Base-by-base conservation (phyloP, 768 basidiomycete genomes). In the Suillus tomentosus region DNA sequence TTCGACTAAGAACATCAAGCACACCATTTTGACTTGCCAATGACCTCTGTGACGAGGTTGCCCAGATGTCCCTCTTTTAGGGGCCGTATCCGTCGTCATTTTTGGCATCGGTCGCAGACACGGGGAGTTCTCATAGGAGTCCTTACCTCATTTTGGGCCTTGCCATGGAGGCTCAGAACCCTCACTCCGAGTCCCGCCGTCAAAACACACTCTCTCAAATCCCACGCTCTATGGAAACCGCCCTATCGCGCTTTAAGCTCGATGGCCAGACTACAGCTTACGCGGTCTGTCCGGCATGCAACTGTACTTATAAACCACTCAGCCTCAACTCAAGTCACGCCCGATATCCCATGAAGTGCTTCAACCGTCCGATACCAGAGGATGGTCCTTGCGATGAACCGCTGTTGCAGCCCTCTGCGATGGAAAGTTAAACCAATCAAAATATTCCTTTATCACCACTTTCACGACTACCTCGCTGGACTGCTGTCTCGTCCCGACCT, bases 111-210 rank as follows among this genome's bases (percentile, higher is more conserved):
- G 70, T 36, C 64, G n/a, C 15, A 48, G 27, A 8, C 50, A 43
- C 0, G 51, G 63, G 17, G 65, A 74, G 15, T 68, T 73, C 39
- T 76, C 40, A 56, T 76, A 2, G 40, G 61, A 15, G 57, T 68
- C 8, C 34, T 72, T 14, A 50, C 59, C 42, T 71, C n/a, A 42
- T 72, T 37, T 48, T 73, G 15, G 36, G 50, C 43, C 42, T 66
- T 10, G 43, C 61, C 3, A 45, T 45, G 43, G 43, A 45, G 19
- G 19, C 43, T 45, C 43, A 45, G 43, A n/a, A 7, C 43, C 43
- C 43, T 45, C 43, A n/a, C 19, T 45, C 43, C 19, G 43, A 45
- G 43, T n/a, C 43, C 9, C 17, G 1, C 43, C 3, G 43, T 45
- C 43, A 45, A 45, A 45, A 45, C 43, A 45, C 7, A 45, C 43